Conservation (phyloP, 257 asterid genomes). For the Solanum tarijense region DNA sequence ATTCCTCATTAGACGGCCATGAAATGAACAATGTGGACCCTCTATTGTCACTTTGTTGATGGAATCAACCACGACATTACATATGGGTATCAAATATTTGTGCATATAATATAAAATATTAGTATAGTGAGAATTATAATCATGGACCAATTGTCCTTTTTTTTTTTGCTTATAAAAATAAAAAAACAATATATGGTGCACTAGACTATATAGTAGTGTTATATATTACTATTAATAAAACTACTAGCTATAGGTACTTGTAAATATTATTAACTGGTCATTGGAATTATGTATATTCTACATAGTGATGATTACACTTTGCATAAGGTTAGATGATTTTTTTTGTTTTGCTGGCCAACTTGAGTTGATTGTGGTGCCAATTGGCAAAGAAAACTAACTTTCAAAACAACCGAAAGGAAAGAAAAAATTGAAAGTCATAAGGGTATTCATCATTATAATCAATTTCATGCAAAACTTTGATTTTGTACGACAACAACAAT, state of each 20-base stretch:
- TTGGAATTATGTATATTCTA: not conserved
- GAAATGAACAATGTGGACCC: slow-evolving; percentile 36
- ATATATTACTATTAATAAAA: not conserved
- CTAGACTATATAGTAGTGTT: not conserved
- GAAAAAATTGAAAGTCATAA: not conserved
- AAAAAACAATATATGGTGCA: not conserved
- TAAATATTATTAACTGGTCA: not conserved
- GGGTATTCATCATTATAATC: not conserved
- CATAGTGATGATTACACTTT: slow-evolving; percentile 3
- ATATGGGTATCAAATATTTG: slow-evolving; percentile 24
- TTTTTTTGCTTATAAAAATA: not conserved
- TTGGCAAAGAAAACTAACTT: not conserved
- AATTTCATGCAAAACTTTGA: slow-evolving; percentile 4
- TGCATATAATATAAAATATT: not conserved
- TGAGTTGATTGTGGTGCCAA: not conserved
- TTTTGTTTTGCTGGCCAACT: not conserved
- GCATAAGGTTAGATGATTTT: not conserved
- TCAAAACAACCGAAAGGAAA: not conserved
- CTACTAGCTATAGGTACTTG: not conserved
- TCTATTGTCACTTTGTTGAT: slow-evolving; percentile 37
- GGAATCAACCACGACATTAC: slow-evolving; percentile 46
- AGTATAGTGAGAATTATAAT: not conserved
- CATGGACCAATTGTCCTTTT: not conserved
- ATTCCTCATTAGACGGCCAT: slow-evolving; percentile 81
- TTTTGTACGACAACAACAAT: not conserved